These are phyloP conservation scores for Bocquillonia castaneifolia DNA, from an alignment of 441 rosid species.

Conservation along the genomic window DNA sequence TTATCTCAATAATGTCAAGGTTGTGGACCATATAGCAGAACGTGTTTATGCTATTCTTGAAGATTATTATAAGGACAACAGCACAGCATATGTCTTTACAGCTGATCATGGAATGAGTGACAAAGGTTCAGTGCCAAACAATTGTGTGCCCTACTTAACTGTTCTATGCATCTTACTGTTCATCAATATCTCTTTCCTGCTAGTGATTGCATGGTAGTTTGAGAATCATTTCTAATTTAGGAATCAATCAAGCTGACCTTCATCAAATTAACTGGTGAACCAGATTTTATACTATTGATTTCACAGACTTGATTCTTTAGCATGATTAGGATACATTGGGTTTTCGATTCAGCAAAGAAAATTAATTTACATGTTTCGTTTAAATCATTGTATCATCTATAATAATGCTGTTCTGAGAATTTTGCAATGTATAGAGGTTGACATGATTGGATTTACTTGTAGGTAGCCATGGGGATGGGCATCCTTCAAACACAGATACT, in stretches of 20 bases:
- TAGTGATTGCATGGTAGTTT: not conserved
- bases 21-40: slow-evolving; percentile 85
- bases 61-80: slow-evolving; percentile 81
- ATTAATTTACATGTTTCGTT: not conserved
- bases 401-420: slow-evolving; percentile 4
- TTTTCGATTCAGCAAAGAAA: not conserved
- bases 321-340: slow-evolving; percentile 5
- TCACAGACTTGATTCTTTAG: slow-evolving; percentile 1
- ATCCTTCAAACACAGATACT: slow-evolving; percentile 90
- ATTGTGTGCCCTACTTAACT: not conserved
- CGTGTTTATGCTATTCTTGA: slow-evolving; percentile 73
- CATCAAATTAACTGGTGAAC: not conserved
- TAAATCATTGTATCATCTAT: slow-evolving; percentile 8
- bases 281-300: not conserved
- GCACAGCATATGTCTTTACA: slow-evolving; percentile 78
- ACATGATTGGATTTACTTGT: slow-evolving; percentile 22
- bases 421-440: slow-evolving; percentile 8
- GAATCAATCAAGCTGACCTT: no score
- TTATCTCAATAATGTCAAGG: slow-evolving; percentile 94
- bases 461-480: slow-evolving; percentile 99
- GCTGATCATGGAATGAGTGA: slow-evolving; percentile 99
- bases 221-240: slow-evolving; percentile 3
- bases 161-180: slow-evolving; percentile 1
- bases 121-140: slow-evolving; percentile 51
- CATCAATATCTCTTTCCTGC: not conserved